Evolutionary conservation across 208 protist genomes (phyloP), one percentile per base, ranked within the genome.

Genomic region (Trypanosoma mega): DNA sequence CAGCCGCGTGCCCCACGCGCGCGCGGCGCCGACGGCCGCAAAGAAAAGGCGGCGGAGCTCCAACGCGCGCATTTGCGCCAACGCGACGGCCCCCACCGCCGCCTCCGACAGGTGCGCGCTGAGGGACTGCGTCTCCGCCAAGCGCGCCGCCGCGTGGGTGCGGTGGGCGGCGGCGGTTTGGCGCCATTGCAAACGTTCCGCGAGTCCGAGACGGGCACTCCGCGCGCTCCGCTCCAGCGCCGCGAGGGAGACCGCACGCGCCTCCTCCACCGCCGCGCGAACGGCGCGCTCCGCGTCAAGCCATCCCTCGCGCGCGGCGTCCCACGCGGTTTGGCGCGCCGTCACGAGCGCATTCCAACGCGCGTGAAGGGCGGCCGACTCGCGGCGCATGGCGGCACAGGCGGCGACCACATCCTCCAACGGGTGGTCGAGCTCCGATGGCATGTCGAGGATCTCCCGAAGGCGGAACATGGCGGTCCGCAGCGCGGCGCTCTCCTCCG

Each of bases 371-470:
- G 76, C 73, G 16, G 49, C 11, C n/a, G 31, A 72, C 31, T 51
- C 41, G 6, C 7, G 24, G 27, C 58, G 21, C 18, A 63, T 5
- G n/a, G 27, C 58, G 0, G 76, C 48, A 51, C 78, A 69, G 36
- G 44, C 24, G 20, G 53, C 57, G 3, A 82, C 73, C n/a, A 83
- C 52, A 33, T 80, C 74, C 2, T 49, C 63, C 20, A 74, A 14
- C 18, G 68, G 64, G 48, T 74, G 61, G 37, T 79, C 51, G 0
- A 84, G 56, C 56, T 92, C 76, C 3, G 85, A 84, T 4, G 73
- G 61, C 50, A 77, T 70, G 11, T 65, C 50, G 27, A 88, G 61
- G 14, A 76, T 14, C n/a, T 54, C 58, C 5, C 79, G 71, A 16
- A 76, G 55, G 20, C 73, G 56, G 3, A 48, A 50, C 14, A 86